A percentile compares a stretch with the other conserved stretches of the same genome.
Conservation (phyloP, 169 alveolate genomes). For the Eimeria zaria region DNA sequence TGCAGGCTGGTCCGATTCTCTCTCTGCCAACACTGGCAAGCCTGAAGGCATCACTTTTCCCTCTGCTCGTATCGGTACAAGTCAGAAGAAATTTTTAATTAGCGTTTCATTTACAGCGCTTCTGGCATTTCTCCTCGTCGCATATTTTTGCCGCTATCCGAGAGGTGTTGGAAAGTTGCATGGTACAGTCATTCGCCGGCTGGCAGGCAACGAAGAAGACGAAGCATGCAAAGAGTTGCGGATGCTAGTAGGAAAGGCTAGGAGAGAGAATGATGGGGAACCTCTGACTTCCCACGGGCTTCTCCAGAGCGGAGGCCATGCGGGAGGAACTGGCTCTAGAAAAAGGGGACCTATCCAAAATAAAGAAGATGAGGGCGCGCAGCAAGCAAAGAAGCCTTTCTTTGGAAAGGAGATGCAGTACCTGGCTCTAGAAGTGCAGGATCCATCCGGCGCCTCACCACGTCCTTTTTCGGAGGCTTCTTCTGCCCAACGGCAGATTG, state of each 20-base stretch:
- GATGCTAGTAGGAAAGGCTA: neutral
- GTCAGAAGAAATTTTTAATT: neutral
- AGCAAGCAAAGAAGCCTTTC: neutral
- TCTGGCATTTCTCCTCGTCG: neutral
- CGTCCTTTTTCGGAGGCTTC: neutral
- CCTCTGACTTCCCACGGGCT: neutral
- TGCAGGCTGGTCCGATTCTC: neutral
- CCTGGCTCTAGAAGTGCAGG: neutral
- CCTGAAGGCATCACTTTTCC: neutral
- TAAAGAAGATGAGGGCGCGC: neutral
- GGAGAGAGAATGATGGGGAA: neutral
- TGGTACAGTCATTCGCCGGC: neutral
- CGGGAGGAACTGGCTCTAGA: neutral
- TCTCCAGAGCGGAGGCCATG: neutral
- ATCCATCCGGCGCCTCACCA: no score
- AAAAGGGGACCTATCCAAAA: neutral
- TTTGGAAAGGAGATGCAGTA: neutral
- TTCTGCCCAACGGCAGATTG: neutral
- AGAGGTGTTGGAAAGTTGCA: neutral
- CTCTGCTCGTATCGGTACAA: neutral
- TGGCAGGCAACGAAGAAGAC: neutral
- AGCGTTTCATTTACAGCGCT: neutral
- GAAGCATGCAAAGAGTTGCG: neutral
- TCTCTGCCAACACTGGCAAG: neutral
- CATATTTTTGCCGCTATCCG: neutral